Base-by-base conservation (phyloP, 345 rosid species). In the Erucastrum elatum region DNA sequence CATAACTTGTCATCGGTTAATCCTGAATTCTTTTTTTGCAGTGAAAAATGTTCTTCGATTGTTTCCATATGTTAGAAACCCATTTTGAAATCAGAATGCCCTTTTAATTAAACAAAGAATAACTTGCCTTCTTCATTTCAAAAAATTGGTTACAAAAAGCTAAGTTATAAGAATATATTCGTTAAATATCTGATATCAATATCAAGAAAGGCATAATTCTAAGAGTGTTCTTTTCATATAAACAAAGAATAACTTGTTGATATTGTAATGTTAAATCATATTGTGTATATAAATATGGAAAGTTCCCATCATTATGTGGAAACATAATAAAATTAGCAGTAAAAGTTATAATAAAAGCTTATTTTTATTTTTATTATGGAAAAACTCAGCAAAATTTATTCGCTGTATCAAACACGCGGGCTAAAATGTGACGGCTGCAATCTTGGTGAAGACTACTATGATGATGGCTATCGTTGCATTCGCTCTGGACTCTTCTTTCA, bases 21-120 rank as follows among this genome's bases (percentile, higher is more conserved):
- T 51, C 3, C 95, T 90, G 90, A n/a, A n/a, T 51, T 51, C 8
- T 53, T 53, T 53, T 53, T 2, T 53, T 53, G 59, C 21, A 51
- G 16, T 21, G 5, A 51, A 51, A 53, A 53, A 2, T 53, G 9
- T 46, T 46, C 16, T 46, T 21, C 21, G 21, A 21, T 21, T 51
- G 21, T 51, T 0, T 6, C 2, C 0, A 3, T 53, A 53, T 15
- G 46, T 56, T 3, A 21, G 9, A 17, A 56, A 21, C 3, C 31
- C 13, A 25, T 58, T 58, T 16, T 8, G 6, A 58, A 25, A 9
- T 25, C n/a, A 12, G 30, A 58, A 25, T 58, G 2, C 25, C 31
- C 3, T 58, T 13, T 58, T 58, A 25, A 4, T 3, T 9, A 58
- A 25, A 1, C 63, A 58, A 58, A 58, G n/a, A 25, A 58, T 58